phyloP scores from a whole-genome alignment of 441 rosid genomes.

The Dalechampia spathulata region DNA sequence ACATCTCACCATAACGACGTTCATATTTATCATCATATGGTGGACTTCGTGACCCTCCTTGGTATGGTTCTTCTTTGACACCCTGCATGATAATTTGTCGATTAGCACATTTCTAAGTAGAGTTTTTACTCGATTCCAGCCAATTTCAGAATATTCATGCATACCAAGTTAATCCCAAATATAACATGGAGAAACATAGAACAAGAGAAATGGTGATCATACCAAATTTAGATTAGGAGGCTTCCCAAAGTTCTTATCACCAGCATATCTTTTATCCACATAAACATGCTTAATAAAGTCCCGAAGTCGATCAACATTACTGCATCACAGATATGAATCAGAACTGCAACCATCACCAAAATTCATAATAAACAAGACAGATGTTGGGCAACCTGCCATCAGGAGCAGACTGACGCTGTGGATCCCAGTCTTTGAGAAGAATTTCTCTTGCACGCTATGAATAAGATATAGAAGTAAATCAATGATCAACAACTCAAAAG shows the following conservation, averaged over 20 bases:
- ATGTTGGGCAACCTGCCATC: conserved; percentile 59
- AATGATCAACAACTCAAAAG: conserved; percentile 8
- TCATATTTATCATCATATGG: conserved; percentile 66
- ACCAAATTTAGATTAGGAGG: conserved; percentile 69
- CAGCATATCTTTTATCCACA: conserved; percentile 73
- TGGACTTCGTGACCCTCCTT: conserved; percentile 85
- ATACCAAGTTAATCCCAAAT: background rate
- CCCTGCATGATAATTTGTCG: conserved; percentile 37
- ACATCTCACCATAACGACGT: conserved; percentile 57
- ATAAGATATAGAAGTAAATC: conserved; percentile 6
- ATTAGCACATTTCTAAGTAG: conserved; percentile 1
- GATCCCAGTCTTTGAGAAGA: conserved; percentile 85
- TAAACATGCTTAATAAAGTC: conserved; percentile 87
- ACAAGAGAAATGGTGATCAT: conserved; percentile 16
- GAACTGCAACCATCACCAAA: conserved; percentile 14
- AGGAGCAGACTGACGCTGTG: conserved; percentile 65
- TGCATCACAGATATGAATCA: conserved; percentile 31
- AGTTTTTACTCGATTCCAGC: background rate
- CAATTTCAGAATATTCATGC: background rate
- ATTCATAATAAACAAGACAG: conserved; percentile 9
- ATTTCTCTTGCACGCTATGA: conserved; percentile 77
- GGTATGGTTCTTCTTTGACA: conserved; percentile 62
- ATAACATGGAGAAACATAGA: background rate
- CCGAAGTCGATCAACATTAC: conserved; percentile 79
- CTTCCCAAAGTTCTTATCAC: conserved; percentile 68